Evolutionary conservation across 805 yeast genomes (phyloP), one percentile per base, ranked within the genome.

Genomic region (Cyberlindnera euphorbiiphila): DNA sequence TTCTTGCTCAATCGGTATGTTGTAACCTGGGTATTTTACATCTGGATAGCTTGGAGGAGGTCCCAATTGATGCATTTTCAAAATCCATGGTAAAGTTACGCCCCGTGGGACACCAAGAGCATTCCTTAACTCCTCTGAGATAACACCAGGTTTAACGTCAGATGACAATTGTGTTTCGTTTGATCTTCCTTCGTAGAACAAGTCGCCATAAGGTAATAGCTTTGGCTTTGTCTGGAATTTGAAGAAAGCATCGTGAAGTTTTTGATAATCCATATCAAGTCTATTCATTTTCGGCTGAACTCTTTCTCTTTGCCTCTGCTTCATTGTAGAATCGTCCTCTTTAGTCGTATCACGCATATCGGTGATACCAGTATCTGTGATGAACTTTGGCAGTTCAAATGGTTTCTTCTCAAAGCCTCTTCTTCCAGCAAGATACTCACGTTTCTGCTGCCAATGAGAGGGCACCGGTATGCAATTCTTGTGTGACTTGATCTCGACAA

Each of bases 271-370:
- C 17, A 93, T 73, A 56, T 91, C 98, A 16, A 91, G 59, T 36
- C 78, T 69, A 1, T 94, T 94, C 78, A 87, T 68, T 56, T 85
- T 86, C 0, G 96, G 96, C 57, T 86, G 96, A 0, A 88, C 94
- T 35, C 84, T 69, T 39, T 85, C 91, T 45, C 97, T 70, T 57
- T 81, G 81, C 53, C 74, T 70, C 51, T 85, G 93, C 54, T 83
- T 79, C 48, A 87, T 56, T 11, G 73, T 64, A 2, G 56, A 57
- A 4, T 73, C 78, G 29, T 79, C 79, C 4, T 66, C 72, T 12
- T 63, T 61, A 5, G 65, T 57, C 2, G 78, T 75, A 39, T 77
- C 76, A 56, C 97, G 73, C 95, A 91, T 84, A 38, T 85, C 88
- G 45, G 78, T 73, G 19, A 91, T 88, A 2, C 96, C 96, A 0